Evolutionary conservation across 2,329 filamentous ascomycete species (phyloP), one percentile per base, ranked within the genome.

Genomic region (Hymenoscyphus albidus): DNA sequence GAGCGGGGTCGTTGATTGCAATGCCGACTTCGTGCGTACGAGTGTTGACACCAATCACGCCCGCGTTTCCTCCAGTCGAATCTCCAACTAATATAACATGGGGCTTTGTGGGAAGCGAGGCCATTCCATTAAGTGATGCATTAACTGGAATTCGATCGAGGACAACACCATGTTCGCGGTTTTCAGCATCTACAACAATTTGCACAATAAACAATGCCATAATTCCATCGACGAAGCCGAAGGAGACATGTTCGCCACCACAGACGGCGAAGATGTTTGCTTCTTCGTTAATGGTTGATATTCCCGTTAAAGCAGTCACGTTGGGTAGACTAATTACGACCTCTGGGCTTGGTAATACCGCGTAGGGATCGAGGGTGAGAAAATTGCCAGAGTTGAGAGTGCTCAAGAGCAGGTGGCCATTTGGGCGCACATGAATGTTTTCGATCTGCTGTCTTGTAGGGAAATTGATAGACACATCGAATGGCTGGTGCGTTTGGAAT

Each of bases 11-110:
- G 22, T 22, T 39, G 5, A 61, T 56, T 16, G 62, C 62, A 7
- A 55, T 48, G 14, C 42, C 59, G 61, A 71, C 70, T 13, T 64
- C 58, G 9, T 67, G 70, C 5, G 70, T 71, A 9, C 48, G 48
- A 10, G 48, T 55, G 22, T 55, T 31, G n/a, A 55, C 13, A 10
- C 48, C 9, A 14, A 22, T 5, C 2, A 55, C 48, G 12, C 40
- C 12, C 1, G 40, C 40, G 6, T 2, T 13, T 7, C 48, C 48
- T 9, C 18, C n/a, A 31, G 27, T 55, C 5, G 16, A 55, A 31
- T 55, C 48, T 22, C 18, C 3, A 1, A 22, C 27, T 22, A 55
- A 31, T 10, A 55, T 31, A 22, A 27, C n/a, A 1, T 22, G 2
- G 13, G 48, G 48, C 2, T 31, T 22, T 55, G 48, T 22, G 1